Percentiles rank a stretch among this genome's conserved stretches.
Evolutionary conservation across 192 early-diverging fungal genomes (phyloP).

Genomic region (Powellomyces hirtus): DNA sequence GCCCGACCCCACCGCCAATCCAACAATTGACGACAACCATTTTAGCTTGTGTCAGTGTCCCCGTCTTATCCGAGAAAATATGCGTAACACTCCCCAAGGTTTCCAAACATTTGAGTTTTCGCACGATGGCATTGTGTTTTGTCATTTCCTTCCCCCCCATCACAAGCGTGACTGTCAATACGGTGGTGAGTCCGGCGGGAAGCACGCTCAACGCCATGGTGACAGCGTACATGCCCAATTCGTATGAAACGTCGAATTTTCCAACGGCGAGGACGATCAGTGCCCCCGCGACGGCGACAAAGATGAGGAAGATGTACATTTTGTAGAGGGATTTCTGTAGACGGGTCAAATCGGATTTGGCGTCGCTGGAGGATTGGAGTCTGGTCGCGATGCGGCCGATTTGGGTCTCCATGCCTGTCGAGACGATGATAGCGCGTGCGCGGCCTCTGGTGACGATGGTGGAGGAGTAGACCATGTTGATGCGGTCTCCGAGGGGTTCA

Average conservation of each 20-base stretch:
- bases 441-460: no score
- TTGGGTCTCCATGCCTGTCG: conserved; percentile 76
- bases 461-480: no score
- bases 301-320: conserved; percentile 35
- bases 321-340: conserved; percentile 51
- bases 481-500: no score
- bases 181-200: conserved; percentile 87
- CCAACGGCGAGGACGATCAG: conserved; percentile 35
- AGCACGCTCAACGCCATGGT: conserved; percentile 85
- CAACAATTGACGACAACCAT: conserved; percentile 58
- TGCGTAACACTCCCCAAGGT: conserved; percentile 80
- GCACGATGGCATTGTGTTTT: conserved; percentile 76
- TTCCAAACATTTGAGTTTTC: conserved; percentile 80
- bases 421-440: conserved; percentile 61
- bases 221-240: conserved; percentile 79
- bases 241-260: conserved; percentile 65
- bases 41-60: conserved; percentile 75
- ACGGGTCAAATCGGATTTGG: conserved; percentile 38
- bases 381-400: conserved; percentile 69
- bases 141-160: conserved; percentile 85
- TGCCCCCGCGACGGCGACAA: conserved; percentile 17
- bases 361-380: conserved; percentile 37
- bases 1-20: background rate
- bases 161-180: conserved; percentile 81
- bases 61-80: no score